Evolutionary conservation across 2,329 filamentous ascomycete species (phyloP).

Genomic region (Trichoderma koningii): DNA sequence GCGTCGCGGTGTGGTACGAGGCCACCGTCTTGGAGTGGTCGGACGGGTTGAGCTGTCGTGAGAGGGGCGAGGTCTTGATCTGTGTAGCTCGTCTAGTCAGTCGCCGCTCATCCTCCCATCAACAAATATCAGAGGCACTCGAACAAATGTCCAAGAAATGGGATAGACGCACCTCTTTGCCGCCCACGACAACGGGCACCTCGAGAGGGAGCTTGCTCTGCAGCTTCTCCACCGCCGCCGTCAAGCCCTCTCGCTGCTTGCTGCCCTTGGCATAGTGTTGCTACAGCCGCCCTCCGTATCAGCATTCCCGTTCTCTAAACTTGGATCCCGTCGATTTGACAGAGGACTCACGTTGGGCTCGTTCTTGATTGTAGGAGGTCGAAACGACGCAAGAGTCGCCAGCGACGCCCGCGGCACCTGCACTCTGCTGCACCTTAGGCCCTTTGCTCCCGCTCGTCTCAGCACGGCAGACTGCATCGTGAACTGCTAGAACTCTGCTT

Average conservation of each 20-base stretch:
- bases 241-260: conserved; percentile 72
- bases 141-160: neutral
- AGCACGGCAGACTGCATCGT: conserved; percentile 42
- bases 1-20: conserved; percentile 79
- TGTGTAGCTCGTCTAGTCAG: conserved; percentile 37
- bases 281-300: conserved; percentile 48
- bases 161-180: conserved; percentile 65
- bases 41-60: conserved; percentile 78
- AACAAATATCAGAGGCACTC: neutral
- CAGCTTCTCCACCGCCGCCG: conserved; percentile 69
- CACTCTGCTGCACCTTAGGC: conserved; percentile 37
- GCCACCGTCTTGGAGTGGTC: conserved; percentile 77
- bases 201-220: conserved; percentile 71
- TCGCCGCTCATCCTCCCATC: neutral
- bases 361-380: conserved; percentile 82
- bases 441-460: conserved; percentile 39
- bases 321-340: no score
- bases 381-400: conserved; percentile 78
- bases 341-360: conserved; percentile 84
- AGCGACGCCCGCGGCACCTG: conserved; percentile 39
- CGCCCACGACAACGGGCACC: conserved; percentile 81
- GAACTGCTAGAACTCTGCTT: neutral
- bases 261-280: conserved; percentile 88
- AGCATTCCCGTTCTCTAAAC: neutral
- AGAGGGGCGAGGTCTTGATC: conserved; percentile 67